phyloP scores from a whole-genome alignment of 371 early-diverging fungal species.

The Mortierella polycephala region DNA sequence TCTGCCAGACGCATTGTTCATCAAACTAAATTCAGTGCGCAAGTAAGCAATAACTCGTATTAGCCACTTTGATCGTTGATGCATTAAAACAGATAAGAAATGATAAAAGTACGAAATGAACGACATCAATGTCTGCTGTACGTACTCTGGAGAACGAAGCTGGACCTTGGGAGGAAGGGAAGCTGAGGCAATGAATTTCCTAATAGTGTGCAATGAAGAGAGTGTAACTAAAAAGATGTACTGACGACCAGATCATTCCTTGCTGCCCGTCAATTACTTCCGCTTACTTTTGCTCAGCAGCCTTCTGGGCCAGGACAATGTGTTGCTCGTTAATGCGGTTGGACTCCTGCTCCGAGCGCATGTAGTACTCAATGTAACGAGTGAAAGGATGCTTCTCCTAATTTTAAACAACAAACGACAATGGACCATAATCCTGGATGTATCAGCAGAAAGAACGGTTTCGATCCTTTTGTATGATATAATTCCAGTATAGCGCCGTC shows the following conservation, averaged over 20 bases:
- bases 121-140: not conserved
- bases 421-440: not conserved
- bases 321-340: slow-evolving; percentile 48
- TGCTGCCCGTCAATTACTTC: not conserved
- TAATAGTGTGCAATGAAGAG: not conserved
- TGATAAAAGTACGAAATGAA: not conserved
- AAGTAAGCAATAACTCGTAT: not conserved
- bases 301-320: slow-evolving; percentile 40
- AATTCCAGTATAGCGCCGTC: too few species aligned
- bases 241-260: not conserved
- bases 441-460: not conserved
- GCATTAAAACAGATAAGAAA: not conserved
- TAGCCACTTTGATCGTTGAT: not conserved
- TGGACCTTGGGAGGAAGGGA: slow-evolving; percentile 48
- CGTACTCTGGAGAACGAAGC: slow-evolving; percentile 51
- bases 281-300: slow-evolving; percentile 31
- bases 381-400: slow-evolving; percentile 56
- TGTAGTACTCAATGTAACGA: slow-evolving; percentile 56
- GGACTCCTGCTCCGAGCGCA: slow-evolving; percentile 55
- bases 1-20: slow-evolving; percentile 32
- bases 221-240: not conserved
- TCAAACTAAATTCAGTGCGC: slow-evolving; percentile 13
- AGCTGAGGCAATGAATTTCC: slow-evolving; percentile 16
- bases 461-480: not conserved
- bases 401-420: too few species aligned